Percentiles rank a stretch among this genome's conserved stretches.
phyloP scores from a whole-genome alignment of 257 asterid species.

The Nicotiana noctiflora region DNA sequence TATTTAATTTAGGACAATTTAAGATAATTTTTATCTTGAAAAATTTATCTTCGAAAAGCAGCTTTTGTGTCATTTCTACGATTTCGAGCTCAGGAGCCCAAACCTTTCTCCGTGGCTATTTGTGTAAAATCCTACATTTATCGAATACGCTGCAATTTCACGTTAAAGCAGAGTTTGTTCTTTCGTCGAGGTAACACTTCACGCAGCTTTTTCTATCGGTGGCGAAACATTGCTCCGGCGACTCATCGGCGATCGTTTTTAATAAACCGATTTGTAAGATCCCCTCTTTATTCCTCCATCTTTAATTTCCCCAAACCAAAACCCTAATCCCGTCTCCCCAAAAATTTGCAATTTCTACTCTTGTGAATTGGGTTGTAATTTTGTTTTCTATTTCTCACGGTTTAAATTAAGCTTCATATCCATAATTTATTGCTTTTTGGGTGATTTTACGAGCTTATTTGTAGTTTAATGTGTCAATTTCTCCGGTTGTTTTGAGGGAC shows the following conservation, averaged over 20 bases:
- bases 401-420: background rate
- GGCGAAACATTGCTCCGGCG: slow-evolving; percentile 4
- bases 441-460: background rate
- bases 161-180: background rate
- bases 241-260: background rate
- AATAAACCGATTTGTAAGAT: background rate
- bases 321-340: background rate
- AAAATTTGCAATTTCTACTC: background rate
- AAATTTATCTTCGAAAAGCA: too few species aligned
- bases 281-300: background rate
- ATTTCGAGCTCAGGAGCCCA: background rate
- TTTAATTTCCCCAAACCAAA: background rate
- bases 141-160: background rate
- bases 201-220: background rate
- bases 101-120: background rate
- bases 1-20: too few species aligned
- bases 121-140: too few species aligned
- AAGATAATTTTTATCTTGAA: too few species aligned
- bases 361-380: background rate
- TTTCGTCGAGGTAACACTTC: background rate
- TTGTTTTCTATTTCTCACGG: background rate
- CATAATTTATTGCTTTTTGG: background rate
- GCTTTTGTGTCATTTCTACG: too few species aligned
- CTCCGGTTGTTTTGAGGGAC: background rate
- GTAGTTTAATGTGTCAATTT: background rate